Evolutionary conservation across 441 rosid genomes (phyloP).

Genomic region (Euphorbia celastroides): DNA sequence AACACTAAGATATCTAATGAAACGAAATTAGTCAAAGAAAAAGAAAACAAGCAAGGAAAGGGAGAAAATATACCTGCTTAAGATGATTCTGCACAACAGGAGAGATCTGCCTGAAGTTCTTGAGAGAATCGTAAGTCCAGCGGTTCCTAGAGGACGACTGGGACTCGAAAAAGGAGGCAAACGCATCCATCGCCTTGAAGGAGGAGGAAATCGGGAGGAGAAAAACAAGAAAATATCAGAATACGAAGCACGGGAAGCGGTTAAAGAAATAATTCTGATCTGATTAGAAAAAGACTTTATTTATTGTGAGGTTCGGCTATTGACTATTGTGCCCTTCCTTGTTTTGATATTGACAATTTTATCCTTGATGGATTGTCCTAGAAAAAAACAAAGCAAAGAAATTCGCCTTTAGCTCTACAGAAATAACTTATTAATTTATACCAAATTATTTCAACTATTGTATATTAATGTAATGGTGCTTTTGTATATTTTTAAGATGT

Average conservation of each 20-base stretch:
- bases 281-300: no score
- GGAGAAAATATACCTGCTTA: slow-evolving; percentile 25
- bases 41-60: neutral
- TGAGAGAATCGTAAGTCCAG: slow-evolving; percentile 39
- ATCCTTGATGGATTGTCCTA: no score
- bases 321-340: no score
- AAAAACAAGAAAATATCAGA: neutral
- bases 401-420: no score
- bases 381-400: no score
- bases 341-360: no score
- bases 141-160: slow-evolving; percentile 22
- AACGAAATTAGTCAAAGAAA: neutral
- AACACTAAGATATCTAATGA: neutral
- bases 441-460: no score
- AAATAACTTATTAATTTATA: no score
- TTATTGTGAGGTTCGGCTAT: no score
- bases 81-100: slow-evolving; percentile 53
- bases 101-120: slow-evolving; percentile 53
- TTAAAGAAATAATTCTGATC: neutral
- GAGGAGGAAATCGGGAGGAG: neutral
- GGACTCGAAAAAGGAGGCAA: slow-evolving; percentile 45
- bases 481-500: no score
- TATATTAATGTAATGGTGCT: no score
- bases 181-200: slow-evolving; percentile 40
- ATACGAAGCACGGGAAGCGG: neutral